Conservation (phyloP, 805 yeast genomes). For the Sugiyamaella boreocaroliniensis region DNA sequence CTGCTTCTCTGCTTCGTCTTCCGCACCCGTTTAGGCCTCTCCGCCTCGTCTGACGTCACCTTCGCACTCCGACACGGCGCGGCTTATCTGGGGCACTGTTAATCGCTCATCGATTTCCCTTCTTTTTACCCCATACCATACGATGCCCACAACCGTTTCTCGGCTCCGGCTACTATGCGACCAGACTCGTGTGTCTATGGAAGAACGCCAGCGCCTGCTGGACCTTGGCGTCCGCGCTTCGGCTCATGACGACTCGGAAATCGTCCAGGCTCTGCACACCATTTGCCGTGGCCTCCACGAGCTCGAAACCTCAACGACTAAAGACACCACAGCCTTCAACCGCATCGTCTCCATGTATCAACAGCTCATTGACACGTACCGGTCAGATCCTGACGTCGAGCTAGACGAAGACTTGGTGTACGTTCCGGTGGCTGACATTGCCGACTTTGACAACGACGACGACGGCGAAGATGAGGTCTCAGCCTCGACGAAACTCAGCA, state of each 20-base stretch:
- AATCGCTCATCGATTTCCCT: not conserved
- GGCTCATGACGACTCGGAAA: constrained; percentile 25
- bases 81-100: not conserved
- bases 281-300: constrained; percentile 23
- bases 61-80: not conserved
- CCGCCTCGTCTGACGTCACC: constrained; percentile 1
- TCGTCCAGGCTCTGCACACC: constrained; percentile 20
- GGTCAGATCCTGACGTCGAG: constrained; percentile 8
- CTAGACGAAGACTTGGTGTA: not conserved
- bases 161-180: constrained; percentile 26
- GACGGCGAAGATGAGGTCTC: not conserved
- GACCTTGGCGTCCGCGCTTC: constrained; percentile 25
- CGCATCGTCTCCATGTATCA: constrained; percentile 2
- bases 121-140: not conserved
- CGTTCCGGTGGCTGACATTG: not conserved
- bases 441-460: not conserved
- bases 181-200: constrained; percentile 26
- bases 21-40: not conserved
- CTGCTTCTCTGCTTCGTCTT: not conserved
- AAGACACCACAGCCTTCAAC: not conserved
- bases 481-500: constrained; percentile 14
- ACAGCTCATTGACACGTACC: constrained; percentile 7
- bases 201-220: constrained; percentile 27
- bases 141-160: constrained; percentile 5
- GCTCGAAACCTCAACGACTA: constrained; percentile 14